phyloP scores from a whole-genome alignment of 305 asterid genomes.

The Fraxinus xanthoxyloides region DNA sequence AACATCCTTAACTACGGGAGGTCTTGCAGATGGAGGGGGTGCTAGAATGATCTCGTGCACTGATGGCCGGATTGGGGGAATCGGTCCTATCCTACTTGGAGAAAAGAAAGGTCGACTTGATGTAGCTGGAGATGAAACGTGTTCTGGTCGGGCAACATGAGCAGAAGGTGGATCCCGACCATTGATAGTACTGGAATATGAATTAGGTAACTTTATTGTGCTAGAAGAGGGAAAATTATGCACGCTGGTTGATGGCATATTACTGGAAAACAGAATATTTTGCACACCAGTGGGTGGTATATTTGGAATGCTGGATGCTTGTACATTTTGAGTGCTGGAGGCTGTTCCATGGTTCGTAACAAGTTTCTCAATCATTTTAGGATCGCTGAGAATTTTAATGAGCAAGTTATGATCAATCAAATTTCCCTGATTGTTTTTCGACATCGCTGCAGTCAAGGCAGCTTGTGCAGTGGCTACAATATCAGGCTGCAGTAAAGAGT shows the following conservation, averaged over 20 bases:
- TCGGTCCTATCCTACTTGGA: conserved; percentile 23
- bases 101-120: conserved; percentile 35
- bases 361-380: conserved; percentile 47
- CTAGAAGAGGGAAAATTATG: conserved; percentile 10
- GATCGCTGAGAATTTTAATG: conserved; percentile 48
- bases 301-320: neutral
- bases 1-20: conserved; percentile 37
- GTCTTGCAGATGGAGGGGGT: neutral
- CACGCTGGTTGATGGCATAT: conserved; percentile 5
- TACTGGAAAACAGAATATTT: neutral
- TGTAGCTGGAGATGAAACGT: conserved; percentile 19
- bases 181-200: conserved; percentile 12
- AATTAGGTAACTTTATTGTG: conserved; percentile 18
- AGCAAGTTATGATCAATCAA: conserved; percentile 50
- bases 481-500: conserved; percentile 26
- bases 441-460: conserved; percentile 29
- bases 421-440: conserved; percentile 28
- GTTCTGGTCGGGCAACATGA: conserved; percentile 42
- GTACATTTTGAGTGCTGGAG: conserved; percentile 19
- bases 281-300: neutral
- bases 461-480: conserved; percentile 37
- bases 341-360: conserved; percentile 29
- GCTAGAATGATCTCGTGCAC: conserved; percentile 15
- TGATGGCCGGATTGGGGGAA: conserved; percentile 24
- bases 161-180: conserved; percentile 39